These are phyloP conservation scores for Hymenoscyphus fructigenus DNA, from an alignment of 2,329 filamentous ascomycete species.

Conservation along the genomic window DNA sequence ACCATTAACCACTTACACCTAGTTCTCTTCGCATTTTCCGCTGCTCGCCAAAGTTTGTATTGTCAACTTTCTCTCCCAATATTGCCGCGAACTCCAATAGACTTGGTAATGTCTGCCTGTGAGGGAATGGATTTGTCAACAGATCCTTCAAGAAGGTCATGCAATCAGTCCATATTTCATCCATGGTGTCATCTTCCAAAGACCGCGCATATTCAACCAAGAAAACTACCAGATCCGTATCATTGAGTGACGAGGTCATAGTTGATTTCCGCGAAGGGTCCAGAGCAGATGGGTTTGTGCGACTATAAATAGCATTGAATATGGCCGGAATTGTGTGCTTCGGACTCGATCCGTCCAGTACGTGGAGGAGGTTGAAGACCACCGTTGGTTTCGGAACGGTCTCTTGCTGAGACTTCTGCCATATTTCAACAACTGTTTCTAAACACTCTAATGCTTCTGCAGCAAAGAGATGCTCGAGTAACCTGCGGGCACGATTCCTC, in stretches of 20 bases:
- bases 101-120: slow-evolving; percentile 83
- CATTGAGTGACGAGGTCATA: slow-evolving; percentile 78
- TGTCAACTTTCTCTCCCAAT: slow-evolving; percentile 92
- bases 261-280: slow-evolving; percentile 82
- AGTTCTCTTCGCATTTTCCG: slow-evolving; percentile 87
- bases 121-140: slow-evolving; percentile 88
- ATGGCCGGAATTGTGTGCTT: slow-evolving; percentile 90
- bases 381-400: slow-evolving; percentile 55
- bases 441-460: slow-evolving; percentile 91
- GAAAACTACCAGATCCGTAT: slow-evolving; percentile 83
- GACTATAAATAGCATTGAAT: slow-evolving; percentile 94
- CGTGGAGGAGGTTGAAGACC: slow-evolving; percentile 84
- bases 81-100: slow-evolving; percentile 87
- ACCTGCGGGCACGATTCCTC: slow-evolving; percentile 81
- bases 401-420: slow-evolving; percentile 57
- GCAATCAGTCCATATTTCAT: slow-evolving; percentile 97
- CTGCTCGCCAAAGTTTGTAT: slow-evolving; percentile 96
- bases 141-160: slow-evolving; percentile 88
- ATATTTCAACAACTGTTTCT: slow-evolving; percentile 85
- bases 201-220: slow-evolving; percentile 86
- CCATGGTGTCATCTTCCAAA: slow-evolving; percentile 93
- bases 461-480: slow-evolving; percentile 89
- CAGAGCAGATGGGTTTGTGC: slow-evolving; percentile 79
- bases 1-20: slow-evolving; percentile 57
- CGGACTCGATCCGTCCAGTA: slow-evolving; percentile 85